These are phyloP conservation scores for Wickerhamomyces bisporus DNA, from an alignment of 805 yeast species.

Conservation along the genomic window DNA sequence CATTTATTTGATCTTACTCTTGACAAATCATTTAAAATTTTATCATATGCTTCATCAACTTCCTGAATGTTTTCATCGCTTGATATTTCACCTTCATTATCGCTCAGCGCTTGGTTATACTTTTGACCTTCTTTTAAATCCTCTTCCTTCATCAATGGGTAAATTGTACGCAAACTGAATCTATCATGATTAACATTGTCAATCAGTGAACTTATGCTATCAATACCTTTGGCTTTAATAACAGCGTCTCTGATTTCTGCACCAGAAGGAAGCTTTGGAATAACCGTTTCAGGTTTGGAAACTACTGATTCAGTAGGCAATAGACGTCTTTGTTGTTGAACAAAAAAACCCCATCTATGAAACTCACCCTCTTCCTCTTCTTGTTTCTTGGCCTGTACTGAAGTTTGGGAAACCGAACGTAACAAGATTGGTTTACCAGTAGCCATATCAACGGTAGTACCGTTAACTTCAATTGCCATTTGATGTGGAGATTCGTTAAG, in stretches of 20 bases:
- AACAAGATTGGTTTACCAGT: conserved; percentile 71
- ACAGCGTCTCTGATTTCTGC: conserved; percentile 47
- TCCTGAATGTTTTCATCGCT: conserved; percentile 24
- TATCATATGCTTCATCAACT: conserved; percentile 73
- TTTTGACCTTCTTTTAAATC: neutral
- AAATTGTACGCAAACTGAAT: conserved; percentile 46
- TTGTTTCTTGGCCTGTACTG: conserved; percentile 63
- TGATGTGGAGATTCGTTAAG: conserved; percentile 47
- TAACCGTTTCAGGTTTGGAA: conserved; percentile 13
- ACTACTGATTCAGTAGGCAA: conserved; percentile 5
- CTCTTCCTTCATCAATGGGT: conserved; percentile 23
- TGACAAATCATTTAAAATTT: conserved; percentile 61
- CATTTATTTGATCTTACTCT: conserved; percentile 51
- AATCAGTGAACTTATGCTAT: conserved; percentile 62
- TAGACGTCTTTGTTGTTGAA: conserved; percentile 51
- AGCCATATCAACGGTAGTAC: conserved; percentile 55
- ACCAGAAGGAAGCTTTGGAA: conserved; percentile 40
- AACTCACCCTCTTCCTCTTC: conserved; percentile 92
- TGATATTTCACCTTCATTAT: conserved; percentile 2
- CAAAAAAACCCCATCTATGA: conserved; percentile 79
- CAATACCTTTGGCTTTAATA: conserved; percentile 70
- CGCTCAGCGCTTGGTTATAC: neutral
- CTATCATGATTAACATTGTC: conserved; percentile 55
- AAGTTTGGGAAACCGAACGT: conserved; percentile 59
- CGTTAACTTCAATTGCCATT: conserved; percentile 62